phyloP scores from a whole-genome alignment of 2,329 filamentous ascomycete genomes.

The Aureobasidium sp. region DNA sequence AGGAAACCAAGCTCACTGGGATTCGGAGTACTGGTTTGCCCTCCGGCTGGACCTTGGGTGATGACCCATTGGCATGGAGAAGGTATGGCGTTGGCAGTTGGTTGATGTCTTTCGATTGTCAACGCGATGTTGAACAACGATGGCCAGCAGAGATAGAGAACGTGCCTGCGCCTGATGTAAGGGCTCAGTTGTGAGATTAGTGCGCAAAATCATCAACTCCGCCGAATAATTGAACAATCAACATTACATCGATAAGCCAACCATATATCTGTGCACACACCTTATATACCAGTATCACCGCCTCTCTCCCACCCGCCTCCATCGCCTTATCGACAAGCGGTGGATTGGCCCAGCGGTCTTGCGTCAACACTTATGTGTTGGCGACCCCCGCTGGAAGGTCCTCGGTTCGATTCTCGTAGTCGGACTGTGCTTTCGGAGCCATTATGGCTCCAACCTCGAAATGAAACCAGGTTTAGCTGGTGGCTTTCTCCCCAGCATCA shows the following conservation, averaged over 20 bases:
- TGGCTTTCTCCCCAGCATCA: background rate
- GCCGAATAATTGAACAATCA: background rate
- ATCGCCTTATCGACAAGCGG: background rate
- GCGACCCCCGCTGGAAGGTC: background rate
- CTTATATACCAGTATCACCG: background rate
- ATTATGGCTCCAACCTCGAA: background rate
- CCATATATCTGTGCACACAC: background rate
- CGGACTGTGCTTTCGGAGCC: background rate
- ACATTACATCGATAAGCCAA: background rate
- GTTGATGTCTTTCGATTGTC: slow-evolving; percentile 13
- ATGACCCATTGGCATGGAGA: slow-evolving; percentile 14
- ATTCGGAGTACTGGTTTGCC: background rate
- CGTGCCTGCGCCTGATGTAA: background rate
- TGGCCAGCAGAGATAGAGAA: background rate
- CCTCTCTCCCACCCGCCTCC: background rate
- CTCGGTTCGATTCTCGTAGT: background rate
- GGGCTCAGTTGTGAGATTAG: background rate
- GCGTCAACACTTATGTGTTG: background rate
- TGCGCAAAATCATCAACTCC: too few relatives aligned
- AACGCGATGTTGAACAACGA: background rate
- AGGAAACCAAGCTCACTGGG: background rate
- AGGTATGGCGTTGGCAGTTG: slow-evolving; percentile 13
- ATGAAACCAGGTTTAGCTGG: background rate
- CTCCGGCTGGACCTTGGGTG: background rate
- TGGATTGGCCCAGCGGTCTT: background rate